A percentile compares a stretch with the other conserved stretches of the same genome.
Evolutionary conservation across 192 early-diverging fungal species (phyloP).

Genomic region (Ambispora gerdemannii): DNA sequence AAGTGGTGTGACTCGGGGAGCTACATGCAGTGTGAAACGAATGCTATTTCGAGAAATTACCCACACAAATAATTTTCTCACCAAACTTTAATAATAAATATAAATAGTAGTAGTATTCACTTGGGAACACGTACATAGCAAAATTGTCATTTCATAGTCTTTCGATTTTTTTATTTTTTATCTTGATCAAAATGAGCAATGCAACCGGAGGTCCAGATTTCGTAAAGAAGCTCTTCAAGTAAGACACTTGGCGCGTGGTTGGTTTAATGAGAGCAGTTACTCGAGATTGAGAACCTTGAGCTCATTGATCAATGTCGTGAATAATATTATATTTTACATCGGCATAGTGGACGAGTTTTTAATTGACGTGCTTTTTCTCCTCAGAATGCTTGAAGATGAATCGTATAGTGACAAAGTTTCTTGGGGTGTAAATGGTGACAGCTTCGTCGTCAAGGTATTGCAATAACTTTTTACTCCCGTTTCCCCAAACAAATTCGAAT

Average conservation of each 20-base stretch:
- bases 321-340: no score
- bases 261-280: not conserved
- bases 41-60: no score
- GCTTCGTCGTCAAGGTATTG: conserved; percentile 62
- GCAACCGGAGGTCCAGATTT: conserved; percentile 44
- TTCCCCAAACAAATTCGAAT: not conserved
- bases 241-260: conserved; percentile 14
- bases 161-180: not conserved
- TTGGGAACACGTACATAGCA: no score
- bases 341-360: no score
- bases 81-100: no score
- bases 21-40: no score
- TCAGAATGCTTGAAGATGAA: conserved; percentile 68
- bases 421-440: conserved; percentile 62
- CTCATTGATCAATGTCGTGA: no score
- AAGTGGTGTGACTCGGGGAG: no score
- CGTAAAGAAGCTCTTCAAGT: conserved; percentile 49
- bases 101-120: no score
- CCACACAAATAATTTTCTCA: no score
- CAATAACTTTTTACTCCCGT: not conserved
- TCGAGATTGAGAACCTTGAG: no score
- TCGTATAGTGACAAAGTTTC: conserved; percentile 52
- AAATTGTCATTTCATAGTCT: no score
- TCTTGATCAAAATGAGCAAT: conserved; percentile 13
- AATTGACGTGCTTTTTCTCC: not conserved